A percentile compares a stretch with the other conserved stretches of the same genome.
phyloP scores from a whole-genome alignment of 2,329 filamentous ascomycete species.

The Curvularia sp. region DNA sequence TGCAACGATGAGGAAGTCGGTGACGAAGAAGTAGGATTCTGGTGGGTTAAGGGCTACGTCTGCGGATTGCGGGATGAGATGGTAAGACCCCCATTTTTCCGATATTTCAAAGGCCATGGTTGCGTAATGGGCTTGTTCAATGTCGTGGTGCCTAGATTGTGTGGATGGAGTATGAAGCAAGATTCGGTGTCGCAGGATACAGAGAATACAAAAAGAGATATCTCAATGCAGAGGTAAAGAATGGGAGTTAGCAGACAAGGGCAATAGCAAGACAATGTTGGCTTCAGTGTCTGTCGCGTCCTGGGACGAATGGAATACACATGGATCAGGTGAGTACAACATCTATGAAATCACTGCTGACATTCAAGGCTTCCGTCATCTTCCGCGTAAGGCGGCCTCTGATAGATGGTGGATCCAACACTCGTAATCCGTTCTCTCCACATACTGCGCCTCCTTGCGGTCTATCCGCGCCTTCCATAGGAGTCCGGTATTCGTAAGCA shows the following conservation, averaged over 20 bases:
- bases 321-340: not conserved
- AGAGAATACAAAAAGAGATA: not conserved
- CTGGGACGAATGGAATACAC: not conserved
- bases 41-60: constrained; percentile 52
- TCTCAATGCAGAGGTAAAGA: not conserved
- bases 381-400: constrained; percentile 21
- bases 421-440: not conserved
- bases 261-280: not conserved
- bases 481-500: not conserved
- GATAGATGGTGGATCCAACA: constrained; percentile 8
- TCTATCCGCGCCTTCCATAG: constrained; percentile 2
- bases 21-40: constrained; percentile 51
- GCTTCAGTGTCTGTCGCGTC: not conserved
- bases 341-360: constrained; percentile 19
- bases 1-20: constrained; percentile 51
- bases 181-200: not conserved
- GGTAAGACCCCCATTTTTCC: constrained; percentile 49
- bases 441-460: constrained; percentile 5
- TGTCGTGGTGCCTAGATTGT: not conserved
- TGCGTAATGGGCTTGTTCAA: not conserved
- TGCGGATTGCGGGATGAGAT: constrained; percentile 61
- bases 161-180: not conserved
- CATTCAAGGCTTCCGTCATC: constrained; percentile 33
- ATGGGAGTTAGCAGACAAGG: not conserved
- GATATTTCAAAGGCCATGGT: constrained; percentile 44